Conservation (phyloP, 306 rosid genomes). For the Dicorynia guianensis region DNA sequence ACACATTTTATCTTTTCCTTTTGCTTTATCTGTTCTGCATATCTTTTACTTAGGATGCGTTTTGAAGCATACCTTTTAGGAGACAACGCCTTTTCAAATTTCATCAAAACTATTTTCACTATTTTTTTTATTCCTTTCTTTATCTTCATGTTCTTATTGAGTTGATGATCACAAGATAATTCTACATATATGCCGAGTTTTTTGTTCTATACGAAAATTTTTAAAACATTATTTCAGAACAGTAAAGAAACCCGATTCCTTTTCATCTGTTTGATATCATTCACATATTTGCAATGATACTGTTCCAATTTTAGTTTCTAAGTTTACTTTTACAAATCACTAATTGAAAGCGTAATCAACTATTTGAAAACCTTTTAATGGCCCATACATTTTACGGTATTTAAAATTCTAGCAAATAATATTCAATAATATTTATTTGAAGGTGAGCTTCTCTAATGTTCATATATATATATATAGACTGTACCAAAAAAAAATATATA, state of each 20-base stretch:
- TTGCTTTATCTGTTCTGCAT: constrained; percentile 7
- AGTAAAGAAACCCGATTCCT: no score
- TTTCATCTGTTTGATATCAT: background rate
- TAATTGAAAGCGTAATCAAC: background rate
- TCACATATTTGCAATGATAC: background rate
- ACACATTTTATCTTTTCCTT: constrained; percentile 33
- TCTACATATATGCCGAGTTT: background rate
- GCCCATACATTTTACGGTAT: background rate
- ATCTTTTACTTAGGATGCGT: constrained; percentile 59
- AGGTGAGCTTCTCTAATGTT: no score
- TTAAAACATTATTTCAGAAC: no score
- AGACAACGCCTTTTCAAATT: constrained; percentile 47
- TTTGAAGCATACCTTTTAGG: constrained; percentile 43
- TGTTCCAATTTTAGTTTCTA: background rate
- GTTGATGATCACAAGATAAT: background rate
- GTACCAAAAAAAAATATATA: no score
- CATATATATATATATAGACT: no score
- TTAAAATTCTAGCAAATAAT: background rate
- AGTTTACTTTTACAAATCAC: background rate
- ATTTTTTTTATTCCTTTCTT: constrained; percentile 20
- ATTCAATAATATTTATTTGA: no score
- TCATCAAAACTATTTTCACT: constrained; percentile 36
- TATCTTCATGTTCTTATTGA: background rate
- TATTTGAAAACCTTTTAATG: background rate
- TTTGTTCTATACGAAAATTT: no score